These are phyloP conservation scores for Cladophialophora carrionii DNA, from an alignment of 2,329 filamentous ascomycete genomes.

Conservation along the genomic window DNA sequence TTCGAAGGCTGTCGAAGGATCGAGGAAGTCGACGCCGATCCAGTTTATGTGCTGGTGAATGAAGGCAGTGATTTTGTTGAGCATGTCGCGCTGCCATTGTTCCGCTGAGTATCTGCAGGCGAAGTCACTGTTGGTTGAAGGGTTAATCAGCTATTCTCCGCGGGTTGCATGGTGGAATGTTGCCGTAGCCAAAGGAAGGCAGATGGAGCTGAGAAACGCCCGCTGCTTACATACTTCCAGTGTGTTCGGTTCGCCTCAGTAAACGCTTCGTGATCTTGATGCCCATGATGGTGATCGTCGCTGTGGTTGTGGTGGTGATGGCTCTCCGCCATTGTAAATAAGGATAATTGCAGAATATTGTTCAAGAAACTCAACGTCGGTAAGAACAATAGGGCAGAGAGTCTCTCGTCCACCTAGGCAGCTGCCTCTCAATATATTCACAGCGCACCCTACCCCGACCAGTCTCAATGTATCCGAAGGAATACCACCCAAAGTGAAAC, in stretches of 20 bases:
- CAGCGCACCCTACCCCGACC: not conserved
- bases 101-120: conserved; percentile 35
- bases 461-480: conserved; percentile 5
- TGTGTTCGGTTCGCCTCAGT: conserved; percentile 34
- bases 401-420: not conserved
- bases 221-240: conserved; percentile 34
- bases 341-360: not conserved
- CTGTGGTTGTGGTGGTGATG: conserved; percentile 22
- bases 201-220: not conserved
- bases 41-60: conserved; percentile 34
- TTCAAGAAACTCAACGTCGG: not conserved
- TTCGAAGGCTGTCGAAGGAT: conserved; percentile 28
- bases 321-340: conserved; percentile 17
- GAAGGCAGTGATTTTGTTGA: conserved; percentile 35
- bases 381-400: not conserved
- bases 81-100: conserved; percentile 35
- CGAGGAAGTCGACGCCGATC: conserved; percentile 36
- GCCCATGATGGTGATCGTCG: conserved; percentile 18
- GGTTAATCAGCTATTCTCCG: conserved; percentile 5
- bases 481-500: not conserved
- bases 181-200: not conserved
- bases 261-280: conserved; percentile 26
- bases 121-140: conserved; percentile 26
- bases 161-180: not conserved
- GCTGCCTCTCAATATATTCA: not conserved